Evolutionary conservation across 495 filamentous ascomycete genomes (phyloP).

Genomic region (Cladorrhinum samala): DNA sequence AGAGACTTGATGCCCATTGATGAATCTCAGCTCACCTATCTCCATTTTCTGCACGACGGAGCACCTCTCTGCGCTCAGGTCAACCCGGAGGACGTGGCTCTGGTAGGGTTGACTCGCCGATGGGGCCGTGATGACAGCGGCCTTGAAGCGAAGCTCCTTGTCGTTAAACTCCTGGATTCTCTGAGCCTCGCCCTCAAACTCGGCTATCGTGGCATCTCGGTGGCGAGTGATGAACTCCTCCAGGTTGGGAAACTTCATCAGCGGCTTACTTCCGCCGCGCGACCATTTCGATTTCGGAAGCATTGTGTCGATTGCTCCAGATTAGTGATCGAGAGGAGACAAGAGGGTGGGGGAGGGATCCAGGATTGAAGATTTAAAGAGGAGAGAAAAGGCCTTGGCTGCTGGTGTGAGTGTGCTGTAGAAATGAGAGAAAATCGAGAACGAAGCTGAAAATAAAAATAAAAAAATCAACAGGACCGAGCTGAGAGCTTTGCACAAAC

Average conservation of each 20-base stretch:
- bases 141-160: background rate
- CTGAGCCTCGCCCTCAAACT: background rate
- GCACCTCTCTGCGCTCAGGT: background rate
- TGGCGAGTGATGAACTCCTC: background rate
- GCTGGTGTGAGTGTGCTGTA: too few species aligned
- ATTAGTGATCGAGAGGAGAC: too few species aligned
- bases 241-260: background rate
- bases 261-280: background rate
- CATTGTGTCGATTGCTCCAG: background rate
- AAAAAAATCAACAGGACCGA: too few species aligned
- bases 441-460: too few species aligned
- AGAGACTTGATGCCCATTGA: background rate
- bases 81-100: background rate
- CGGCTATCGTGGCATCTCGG: background rate
- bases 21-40: background rate
- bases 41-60: background rate
- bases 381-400: too few species aligned
- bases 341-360: too few species aligned
- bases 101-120: background rate
- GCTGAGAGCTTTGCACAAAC: too few species aligned
- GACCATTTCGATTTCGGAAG: background rate
- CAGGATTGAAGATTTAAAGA: too few species aligned
- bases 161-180: background rate
- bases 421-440: too few species aligned
- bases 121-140: background rate